Base-by-base conservation (phyloP, 2,329 filamentous ascomycete species). In the Penicillium decumbens region DNA sequence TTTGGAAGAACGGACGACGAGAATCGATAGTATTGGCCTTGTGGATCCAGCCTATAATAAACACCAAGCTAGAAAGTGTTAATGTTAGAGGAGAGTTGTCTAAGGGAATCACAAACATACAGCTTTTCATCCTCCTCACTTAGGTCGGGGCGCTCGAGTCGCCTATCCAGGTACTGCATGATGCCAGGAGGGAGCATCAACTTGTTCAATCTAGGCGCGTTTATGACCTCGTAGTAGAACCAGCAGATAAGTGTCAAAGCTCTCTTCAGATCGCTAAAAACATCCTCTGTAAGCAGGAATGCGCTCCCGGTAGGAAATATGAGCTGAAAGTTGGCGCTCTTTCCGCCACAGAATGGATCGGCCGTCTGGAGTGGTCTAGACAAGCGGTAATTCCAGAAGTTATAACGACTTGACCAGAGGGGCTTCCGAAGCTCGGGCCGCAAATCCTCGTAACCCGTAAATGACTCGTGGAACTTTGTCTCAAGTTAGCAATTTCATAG, bases 241-340 rank as follows among this genome's bases (percentile, higher is more conserved):
- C 71, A 74, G 13, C 53, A 52, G n/a, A 75, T 48, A 2, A 72
- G 61, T 4, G 64, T 54, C 1, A 69, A 41, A 1, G 68, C 60
- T 18, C 50, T 59, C 15, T 64, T 54, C 0, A 65, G 58, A 6
- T 70, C 61, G 20, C 38, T 53, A 45, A 51, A 66, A 10, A 70
- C 58, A 39, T 72, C 71, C 50, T 74, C 71, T 1, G 73, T 73
- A 13, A 75, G 51, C 6, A 75, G 61, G 24, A 73, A 63, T 1
- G 67, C 66, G 7, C 55, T 59, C 6, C 71, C 72, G 40, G 64
- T 53, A 6, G 67, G 66, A 27, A 75, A 74, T 4, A 75, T 52
- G 12, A 67, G 65, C 49, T 70, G 61, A 24, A 68, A 60, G 41
- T 70, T 55, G 3, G 54, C 49, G 2, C 24, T 15, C 12, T 41